Conservation (phyloP, 1,284 basidiomycete species). For the Ganoderma multipileum region DNA sequence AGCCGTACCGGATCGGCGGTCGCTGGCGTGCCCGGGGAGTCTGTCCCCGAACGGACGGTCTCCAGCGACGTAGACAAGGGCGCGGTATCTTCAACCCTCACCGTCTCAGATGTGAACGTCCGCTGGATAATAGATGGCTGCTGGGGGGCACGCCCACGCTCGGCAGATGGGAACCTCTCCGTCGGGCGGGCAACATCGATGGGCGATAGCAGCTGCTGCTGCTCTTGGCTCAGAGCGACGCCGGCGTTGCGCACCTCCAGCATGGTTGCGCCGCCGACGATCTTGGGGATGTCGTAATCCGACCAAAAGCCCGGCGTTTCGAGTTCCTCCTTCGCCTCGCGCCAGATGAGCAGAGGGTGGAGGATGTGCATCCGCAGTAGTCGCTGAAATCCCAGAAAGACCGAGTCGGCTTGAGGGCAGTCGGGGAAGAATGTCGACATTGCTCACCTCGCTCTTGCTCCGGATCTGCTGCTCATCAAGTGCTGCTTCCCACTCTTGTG, state of each 20-base stretch:
- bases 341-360: conserved; percentile 76
- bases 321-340: conserved; percentile 69
- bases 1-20: conserved; percentile 34
- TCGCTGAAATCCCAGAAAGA: conserved; percentile 48
- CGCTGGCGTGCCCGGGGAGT: conserved; percentile 2
- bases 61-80: conserved; percentile 28
- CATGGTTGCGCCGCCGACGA: conserved; percentile 76
- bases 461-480: conserved; percentile 78
- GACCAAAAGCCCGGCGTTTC: conserved; percentile 70
- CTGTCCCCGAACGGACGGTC: conserved; percentile 17
- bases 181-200: neutral
- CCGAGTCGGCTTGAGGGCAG: conserved; percentile 5
- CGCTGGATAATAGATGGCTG: conserved; percentile 11
- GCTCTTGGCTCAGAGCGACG: conserved; percentile 35
- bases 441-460: conserved; percentile 66
- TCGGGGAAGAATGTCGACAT: neutral
- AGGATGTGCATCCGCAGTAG: conserved; percentile 76
- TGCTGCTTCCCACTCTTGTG: conserved; percentile 66
- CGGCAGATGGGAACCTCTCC: conserved; percentile 1
- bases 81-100: conserved; percentile 24
- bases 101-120: neutral
- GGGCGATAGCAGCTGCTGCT: neutral
- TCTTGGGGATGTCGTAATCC: conserved; percentile 67
- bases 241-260: conserved; percentile 68
- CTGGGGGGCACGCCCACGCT: neutral